phyloP scores from a whole-genome alignment of 2,329 filamentous ascomycete genomes.

The Cladosporium phlei region DNA sequence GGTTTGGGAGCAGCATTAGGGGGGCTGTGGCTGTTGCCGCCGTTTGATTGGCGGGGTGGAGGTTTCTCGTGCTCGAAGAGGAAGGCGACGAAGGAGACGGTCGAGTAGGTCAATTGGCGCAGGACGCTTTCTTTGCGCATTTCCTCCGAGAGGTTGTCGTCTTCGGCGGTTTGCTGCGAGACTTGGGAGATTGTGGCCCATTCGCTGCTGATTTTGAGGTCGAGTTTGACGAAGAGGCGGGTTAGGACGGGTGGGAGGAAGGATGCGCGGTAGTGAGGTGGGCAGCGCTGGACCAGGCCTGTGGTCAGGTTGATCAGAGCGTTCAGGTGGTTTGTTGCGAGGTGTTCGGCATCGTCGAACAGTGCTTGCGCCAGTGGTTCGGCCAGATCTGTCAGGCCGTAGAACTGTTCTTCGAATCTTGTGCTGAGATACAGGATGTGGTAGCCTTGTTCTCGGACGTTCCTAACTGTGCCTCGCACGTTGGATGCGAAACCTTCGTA shows the following conservation, averaged over 20 bases:
- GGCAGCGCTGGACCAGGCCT: slow-evolving; percentile 88
- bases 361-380: slow-evolving; percentile 77
- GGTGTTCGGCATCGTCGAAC: slow-evolving; percentile 72
- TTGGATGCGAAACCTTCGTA: slow-evolving; percentile 92
- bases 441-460: slow-evolving; percentile 89
- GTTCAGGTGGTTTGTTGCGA: slow-evolving; percentile 90
- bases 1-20: slow-evolving; percentile 35
- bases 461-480: slow-evolving; percentile 80
- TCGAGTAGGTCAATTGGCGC: slow-evolving; percentile 84
- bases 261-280: slow-evolving; percentile 66
- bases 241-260: slow-evolving; percentile 83
- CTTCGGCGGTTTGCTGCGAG: slow-evolving; percentile 60
- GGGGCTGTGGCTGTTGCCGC: slow-evolving; percentile 5
- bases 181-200: slow-evolving; percentile 67
- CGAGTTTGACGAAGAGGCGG: slow-evolving; percentile 78
- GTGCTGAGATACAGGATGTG: slow-evolving; percentile 93
- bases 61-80: slow-evolving; percentile 66
- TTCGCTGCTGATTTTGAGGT: slow-evolving; percentile 78
- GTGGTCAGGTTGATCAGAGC: slow-evolving; percentile 86
- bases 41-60: slow-evolving; percentile 37
- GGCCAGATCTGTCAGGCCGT: slow-evolving; percentile 80
- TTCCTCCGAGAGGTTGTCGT: slow-evolving; percentile 77
- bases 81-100: slow-evolving; percentile 85
- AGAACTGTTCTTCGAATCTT: slow-evolving; percentile 79
- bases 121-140: slow-evolving; percentile 98